phyloP scores from a whole-genome alignment of 441 rosid species.

The Populus hybrid region DNA sequence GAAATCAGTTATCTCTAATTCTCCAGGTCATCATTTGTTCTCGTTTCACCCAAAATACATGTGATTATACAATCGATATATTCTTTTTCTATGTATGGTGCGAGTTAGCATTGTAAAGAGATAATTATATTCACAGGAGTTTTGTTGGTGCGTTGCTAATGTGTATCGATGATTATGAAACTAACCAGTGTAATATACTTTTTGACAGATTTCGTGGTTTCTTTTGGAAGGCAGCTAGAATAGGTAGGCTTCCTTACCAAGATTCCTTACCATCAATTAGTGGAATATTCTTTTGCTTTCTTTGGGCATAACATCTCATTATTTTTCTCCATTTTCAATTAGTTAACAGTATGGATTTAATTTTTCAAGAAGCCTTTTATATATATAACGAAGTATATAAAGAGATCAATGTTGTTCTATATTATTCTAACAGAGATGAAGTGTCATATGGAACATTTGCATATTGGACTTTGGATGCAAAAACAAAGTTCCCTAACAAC shows the following conservation, averaged over 20 bases:
- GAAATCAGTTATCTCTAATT: neutral
- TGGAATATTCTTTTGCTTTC: neutral
- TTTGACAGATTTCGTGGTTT: slow-evolving; percentile 79
- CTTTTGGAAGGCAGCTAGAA: slow-evolving; percentile 98
- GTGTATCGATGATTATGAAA: slow-evolving; percentile 1
- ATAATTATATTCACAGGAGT: neutral
- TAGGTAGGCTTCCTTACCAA: slow-evolving; percentile 47
- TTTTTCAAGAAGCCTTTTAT: neutral
- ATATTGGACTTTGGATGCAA: neutral
- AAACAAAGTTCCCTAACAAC: neutral
- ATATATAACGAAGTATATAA: neutral
- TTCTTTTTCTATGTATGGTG: neutral
- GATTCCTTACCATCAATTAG: neutral
- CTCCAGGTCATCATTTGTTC: neutral
- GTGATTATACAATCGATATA: neutral
- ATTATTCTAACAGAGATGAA: neutral
- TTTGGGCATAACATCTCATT: neutral
- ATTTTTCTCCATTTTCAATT: neutral
- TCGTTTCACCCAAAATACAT: neutral
- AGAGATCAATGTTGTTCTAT: neutral
- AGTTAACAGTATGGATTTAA: neutral
- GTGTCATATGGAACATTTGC: neutral
- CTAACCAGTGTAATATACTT: slow-evolving; percentile 12
- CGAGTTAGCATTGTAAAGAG: neutral
- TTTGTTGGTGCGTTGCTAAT: neutral